These are phyloP conservation scores for Penicillium taxi DNA, from an alignment of 495 filamentous ascomycete genomes.

Conservation along the genomic window DNA sequence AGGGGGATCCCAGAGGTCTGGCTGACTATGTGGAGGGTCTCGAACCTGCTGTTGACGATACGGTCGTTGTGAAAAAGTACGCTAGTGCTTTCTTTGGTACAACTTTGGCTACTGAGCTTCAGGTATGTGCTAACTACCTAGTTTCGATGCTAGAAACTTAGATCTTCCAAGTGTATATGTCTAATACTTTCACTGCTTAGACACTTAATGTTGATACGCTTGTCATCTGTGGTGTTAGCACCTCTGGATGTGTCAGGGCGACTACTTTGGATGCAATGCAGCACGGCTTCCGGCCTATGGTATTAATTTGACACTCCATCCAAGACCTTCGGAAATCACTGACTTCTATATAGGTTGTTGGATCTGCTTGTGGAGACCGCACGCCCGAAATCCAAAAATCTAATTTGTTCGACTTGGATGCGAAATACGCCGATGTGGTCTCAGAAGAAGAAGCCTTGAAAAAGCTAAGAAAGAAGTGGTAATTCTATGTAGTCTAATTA, in stretches of 20 bases:
- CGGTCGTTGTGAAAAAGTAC: constrained; percentile 1
- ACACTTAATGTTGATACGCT: constrained; percentile 1
- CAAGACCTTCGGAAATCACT: background rate
- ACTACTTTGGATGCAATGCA: constrained; percentile 1
- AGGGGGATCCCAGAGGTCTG: background rate
- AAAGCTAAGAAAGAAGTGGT: no score
- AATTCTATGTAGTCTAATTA: no score
- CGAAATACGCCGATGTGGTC: background rate
- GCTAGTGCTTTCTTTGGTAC: constrained; percentile 1
- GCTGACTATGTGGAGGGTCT: background rate
- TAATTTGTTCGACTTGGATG: background rate
- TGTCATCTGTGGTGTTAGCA: background rate
- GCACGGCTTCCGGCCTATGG: background rate
- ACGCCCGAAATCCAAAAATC: background rate
- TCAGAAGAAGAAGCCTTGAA: background rate
- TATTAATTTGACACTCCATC: background rate
- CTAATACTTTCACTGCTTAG: background rate
- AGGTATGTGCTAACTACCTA: background rate
- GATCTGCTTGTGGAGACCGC: background rate
- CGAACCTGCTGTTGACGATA: background rate
- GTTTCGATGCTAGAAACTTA: no score
- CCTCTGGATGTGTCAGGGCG: background rate
- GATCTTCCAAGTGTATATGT: no score
- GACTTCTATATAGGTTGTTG: background rate
- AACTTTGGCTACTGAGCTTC: constrained; percentile 1